Evolutionary conservation across 2,329 filamentous ascomycete genomes (phyloP).

Genomic region (Catunica adiposa): DNA sequence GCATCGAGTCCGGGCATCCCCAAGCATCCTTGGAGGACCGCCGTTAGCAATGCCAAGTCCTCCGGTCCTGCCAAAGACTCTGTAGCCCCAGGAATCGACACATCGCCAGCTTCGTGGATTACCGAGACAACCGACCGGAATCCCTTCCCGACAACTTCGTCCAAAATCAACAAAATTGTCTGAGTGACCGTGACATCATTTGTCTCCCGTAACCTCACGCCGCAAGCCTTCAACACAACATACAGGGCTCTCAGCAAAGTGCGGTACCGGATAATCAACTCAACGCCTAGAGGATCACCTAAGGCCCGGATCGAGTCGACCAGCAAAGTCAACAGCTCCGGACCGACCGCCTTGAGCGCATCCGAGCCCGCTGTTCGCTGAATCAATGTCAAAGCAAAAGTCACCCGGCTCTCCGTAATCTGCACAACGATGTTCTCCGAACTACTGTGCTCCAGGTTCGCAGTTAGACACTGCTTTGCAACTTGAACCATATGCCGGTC

Average conservation of each 20-base stretch:
- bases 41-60: slow-evolving; percentile 75
- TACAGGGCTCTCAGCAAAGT: slow-evolving; percentile 73
- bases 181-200: slow-evolving; percentile 31
- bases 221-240: slow-evolving; percentile 56
- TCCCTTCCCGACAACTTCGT: slow-evolving; percentile 61
- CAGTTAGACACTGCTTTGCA: slow-evolving; percentile 57
- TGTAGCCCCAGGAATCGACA: background rate
- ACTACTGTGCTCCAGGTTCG: slow-evolving; percentile 56
- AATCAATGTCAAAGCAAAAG: slow-evolving; percentile 66
- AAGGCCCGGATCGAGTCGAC: slow-evolving; percentile 36
- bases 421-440: slow-evolving; percentile 70
- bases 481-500: slow-evolving; percentile 58
- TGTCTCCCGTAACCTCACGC: slow-evolving; percentile 16
- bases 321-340: slow-evolving; percentile 33
- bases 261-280: slow-evolving; percentile 57
- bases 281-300: slow-evolving; percentile 35
- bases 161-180: slow-evolving; percentile 62
- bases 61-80: slow-evolving; percentile 37
- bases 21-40: slow-evolving; percentile 70
- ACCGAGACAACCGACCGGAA: slow-evolving; percentile 68
- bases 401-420: slow-evolving; percentile 58
- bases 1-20: slow-evolving; percentile 61
- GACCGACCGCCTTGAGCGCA: slow-evolving; percentile 33
- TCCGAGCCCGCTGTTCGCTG: slow-evolving; percentile 55
- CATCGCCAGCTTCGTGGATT: slow-evolving; percentile 51